Evolutionary conservation across 2,329 filamentous ascomycete species (phyloP), one percentile per base, ranked within the genome.

Genomic region (Xylariaceae sp.): DNA sequence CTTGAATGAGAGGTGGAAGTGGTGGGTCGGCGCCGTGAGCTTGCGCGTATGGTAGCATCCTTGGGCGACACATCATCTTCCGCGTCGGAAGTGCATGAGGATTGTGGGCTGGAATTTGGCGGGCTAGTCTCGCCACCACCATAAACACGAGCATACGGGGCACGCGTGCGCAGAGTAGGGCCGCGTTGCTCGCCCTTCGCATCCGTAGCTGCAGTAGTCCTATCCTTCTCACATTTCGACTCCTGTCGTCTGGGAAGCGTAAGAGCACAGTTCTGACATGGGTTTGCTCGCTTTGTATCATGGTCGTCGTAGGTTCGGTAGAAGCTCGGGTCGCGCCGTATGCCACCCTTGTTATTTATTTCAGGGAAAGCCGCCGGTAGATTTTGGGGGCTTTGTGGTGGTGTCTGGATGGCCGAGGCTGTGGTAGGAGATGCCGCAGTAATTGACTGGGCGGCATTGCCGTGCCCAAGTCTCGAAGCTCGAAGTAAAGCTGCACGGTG

Each of bases 251-350:
- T 78, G 0, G 86, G 86, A 7, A 89, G 72, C 0, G 85, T 89
- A 65, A 89, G 79, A 55, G 86, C 85, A 69, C 86, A 89, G 70
- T 88, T 89, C 59, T 87, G 83, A 69, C 86, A 89, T 20, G 86
- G 85, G 7, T 81, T 83, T 50, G 85, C 83, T 55, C 82, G 81
- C 69, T 81, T 84, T 43, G 82, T 86, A 21, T 85, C 84, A n/a
- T 81, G 82, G 58, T 87, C 84, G 63, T 87, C 84, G 61, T 88
- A 88, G 0, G 85, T 88, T 65, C 81, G 80, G 55, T 79, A 78
- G 63, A 87, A 88, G 67, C 80, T 82, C 20, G 83, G 84, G 57
- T 87, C 84, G 55, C 80, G 79, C 32, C 81, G 78, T 16, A 71
- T 54, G 56, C 52, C 65, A 40, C 53, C 49, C 42, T 47, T 63